Percentiles rank a stretch among this genome's conserved stretches.
Evolutionary conservation across 2,329 filamentous ascomycete genomes (phyloP).

Genomic region (Aurifilum marmelostoma): DNA sequence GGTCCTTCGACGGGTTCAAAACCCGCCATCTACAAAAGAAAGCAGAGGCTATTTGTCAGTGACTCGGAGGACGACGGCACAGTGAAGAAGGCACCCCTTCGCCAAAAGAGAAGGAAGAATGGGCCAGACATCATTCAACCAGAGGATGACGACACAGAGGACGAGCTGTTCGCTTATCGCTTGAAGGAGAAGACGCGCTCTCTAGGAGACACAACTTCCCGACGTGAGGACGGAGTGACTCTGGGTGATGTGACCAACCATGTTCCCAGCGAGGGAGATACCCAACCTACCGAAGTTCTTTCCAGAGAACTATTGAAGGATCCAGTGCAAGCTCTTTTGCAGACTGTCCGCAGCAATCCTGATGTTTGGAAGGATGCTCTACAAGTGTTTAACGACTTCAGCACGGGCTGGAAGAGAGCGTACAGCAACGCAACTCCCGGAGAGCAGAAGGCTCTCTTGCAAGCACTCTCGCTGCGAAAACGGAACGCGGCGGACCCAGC

Average conservation of each 20-base stretch:
- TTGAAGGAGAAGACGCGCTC: background rate
- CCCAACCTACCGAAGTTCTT: background rate
- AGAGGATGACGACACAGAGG: background rate
- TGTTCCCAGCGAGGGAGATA: background rate
- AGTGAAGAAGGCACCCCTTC: too few relatives aligned
- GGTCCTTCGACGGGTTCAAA: background rate
- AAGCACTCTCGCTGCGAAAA: constrained; percentile 10
- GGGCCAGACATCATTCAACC: background rate
- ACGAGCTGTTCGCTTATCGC: background rate
- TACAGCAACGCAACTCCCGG: background rate
- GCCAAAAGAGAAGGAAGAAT: background rate
- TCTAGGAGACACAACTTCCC: background rate
- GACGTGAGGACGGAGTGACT: background rate
- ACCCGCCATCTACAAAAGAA: background rate
- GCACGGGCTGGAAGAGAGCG: background rate
- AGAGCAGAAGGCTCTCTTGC: constrained; percentile 15
- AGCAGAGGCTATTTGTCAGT: background rate
- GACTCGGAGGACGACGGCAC: background rate
- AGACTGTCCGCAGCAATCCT: background rate
- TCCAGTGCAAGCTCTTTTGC: background rate
- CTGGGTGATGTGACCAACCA: background rate
- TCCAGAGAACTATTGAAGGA: background rate
- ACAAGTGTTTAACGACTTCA: background rate
- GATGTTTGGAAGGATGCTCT: background rate
- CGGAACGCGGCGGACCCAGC: constrained; percentile 10